Percentiles rank a stretch among this genome's conserved stretches.
Evolutionary conservation across 2,329 filamentous ascomycete species (phyloP).

Genomic region (Paraphaeosphaeria sporulosa): DNA sequence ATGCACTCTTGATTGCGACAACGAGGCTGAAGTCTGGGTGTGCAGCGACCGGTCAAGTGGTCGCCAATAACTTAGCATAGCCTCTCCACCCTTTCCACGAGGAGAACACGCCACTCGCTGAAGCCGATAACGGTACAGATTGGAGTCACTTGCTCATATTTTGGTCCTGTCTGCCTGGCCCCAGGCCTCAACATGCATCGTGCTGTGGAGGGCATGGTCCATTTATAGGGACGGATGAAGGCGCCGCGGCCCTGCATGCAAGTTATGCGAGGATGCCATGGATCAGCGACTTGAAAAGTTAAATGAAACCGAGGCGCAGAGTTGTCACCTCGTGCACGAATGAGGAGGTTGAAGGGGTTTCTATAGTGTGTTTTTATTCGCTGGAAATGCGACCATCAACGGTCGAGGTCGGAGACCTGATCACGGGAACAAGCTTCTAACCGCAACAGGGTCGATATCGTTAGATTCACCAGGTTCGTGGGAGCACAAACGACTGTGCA

Average conservation of each 20-base stretch:
- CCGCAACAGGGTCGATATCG: background rate
- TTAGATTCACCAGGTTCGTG: constrained; percentile 15
- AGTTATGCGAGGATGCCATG: background rate
- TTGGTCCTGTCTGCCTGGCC: background rate
- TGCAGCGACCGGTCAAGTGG: constrained; percentile 14
- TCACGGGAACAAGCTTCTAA: constrained; percentile 2
- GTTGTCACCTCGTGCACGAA: constrained; percentile 1
- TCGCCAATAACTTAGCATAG: constrained; percentile 14
- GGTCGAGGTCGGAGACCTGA: background rate
- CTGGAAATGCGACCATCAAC: background rate
- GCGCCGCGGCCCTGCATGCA: background rate
- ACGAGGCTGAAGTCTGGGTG: constrained; percentile 11
- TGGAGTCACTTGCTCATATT: background rate
- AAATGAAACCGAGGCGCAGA: background rate
- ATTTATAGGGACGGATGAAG: constrained; percentile 9
- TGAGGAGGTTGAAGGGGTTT: background rate
- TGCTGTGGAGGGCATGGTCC: background rate
- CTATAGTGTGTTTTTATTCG: background rate
- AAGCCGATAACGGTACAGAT: background rate
- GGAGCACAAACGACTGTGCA: constrained; percentile 26
- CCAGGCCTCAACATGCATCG: background rate
- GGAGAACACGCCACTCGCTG: constrained; percentile 12
- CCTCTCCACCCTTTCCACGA: constrained; percentile 8
- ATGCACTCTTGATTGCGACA: constrained; percentile 8
- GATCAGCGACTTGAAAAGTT: background rate